A percentile compares a stretch with the other conserved stretches of the same genome.
phyloP scores from a whole-genome alignment of 768 basidiomycete genomes.

The Lactarius akahatsu region DNA sequence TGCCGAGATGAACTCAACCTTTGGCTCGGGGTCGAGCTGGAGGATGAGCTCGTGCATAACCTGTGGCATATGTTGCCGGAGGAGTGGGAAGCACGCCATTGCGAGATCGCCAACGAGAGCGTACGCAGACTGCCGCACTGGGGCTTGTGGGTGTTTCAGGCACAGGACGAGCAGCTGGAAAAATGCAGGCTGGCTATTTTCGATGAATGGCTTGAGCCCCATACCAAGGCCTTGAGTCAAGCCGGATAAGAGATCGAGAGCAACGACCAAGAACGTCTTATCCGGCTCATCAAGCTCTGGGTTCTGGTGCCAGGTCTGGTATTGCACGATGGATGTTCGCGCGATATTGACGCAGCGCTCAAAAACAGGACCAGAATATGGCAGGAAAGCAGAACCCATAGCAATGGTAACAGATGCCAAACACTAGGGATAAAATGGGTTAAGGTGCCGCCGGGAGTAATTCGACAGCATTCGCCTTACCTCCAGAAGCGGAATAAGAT shows the following conservation, averaged over 20 bases:
- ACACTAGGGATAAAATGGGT: constrained; percentile 54
- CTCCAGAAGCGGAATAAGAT: constrained; percentile 93
- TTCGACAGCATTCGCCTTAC: constrained; percentile 43
- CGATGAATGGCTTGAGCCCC: constrained; percentile 71
- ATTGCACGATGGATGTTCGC: constrained; percentile 76
- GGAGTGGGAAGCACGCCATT: constrained; percentile 87
- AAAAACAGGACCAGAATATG: constrained; percentile 89
- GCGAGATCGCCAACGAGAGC: constrained; percentile 98
- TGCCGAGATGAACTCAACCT: constrained; percentile 91
- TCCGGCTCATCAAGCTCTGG: constrained; percentile 94
- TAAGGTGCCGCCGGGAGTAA: neutral
- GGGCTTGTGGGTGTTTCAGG: constrained; percentile 92
- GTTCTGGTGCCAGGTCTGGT: constrained; percentile 85
- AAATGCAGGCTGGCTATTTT: constrained; percentile 68
- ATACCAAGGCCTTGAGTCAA: constrained; percentile 90
- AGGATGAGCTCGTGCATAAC: constrained; percentile 88
- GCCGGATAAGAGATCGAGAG: constrained; percentile 94
- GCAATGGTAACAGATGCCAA: constrained; percentile 97
- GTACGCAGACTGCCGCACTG: constrained; percentile 94
- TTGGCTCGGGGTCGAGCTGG: constrained; percentile 92
- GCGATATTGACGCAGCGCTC: constrained; percentile 88
- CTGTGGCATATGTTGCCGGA: constrained; percentile 81
- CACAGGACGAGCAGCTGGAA: constrained; percentile 82
- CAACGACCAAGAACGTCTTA: constrained; percentile 95
- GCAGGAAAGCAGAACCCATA: constrained; percentile 83